Evolutionary conservation across 345 rosid genomes (phyloP).

Genomic region (Salix udensis): DNA sequence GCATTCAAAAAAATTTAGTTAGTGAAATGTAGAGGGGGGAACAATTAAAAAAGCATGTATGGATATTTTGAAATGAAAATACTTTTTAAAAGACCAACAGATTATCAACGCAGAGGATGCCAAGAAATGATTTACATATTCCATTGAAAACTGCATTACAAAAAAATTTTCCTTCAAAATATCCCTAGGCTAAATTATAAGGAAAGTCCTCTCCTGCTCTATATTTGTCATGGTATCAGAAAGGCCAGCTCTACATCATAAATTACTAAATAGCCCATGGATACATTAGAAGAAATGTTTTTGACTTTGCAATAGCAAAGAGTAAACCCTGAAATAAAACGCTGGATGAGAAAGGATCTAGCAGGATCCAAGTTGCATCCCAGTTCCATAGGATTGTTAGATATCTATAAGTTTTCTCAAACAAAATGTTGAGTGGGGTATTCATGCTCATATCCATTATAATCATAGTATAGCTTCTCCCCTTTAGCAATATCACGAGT

Average conservation of each 20-base stretch:
- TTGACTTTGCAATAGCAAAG: slow-evolving; percentile 26
- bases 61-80: neutral
- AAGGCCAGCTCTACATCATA: slow-evolving; percentile 28
- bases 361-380: slow-evolving; percentile 38
- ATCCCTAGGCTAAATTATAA: slow-evolving; percentile 18
- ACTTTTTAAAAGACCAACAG: neutral
- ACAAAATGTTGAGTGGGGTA: slow-evolving; percentile 91
- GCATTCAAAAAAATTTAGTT: neutral
- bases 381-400: slow-evolving; percentile 21
- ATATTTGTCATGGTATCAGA: slow-evolving; percentile 15
- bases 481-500: slow-evolving; percentile 78
- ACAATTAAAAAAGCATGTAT: neutral
- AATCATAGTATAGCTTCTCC: slow-evolving; percentile 91
- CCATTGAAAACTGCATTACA: slow-evolving; percentile 4
- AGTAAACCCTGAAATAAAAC: slow-evolving; percentile 15
- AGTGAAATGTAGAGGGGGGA: neutral
- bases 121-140: neutral
- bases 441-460: slow-evolving; percentile 88
- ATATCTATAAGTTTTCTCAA: slow-evolving; percentile 33
- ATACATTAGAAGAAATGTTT: slow-evolving; percentile 22
- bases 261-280: slow-evolving; percentile 24
- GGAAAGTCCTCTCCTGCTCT: slow-evolving; percentile 11
- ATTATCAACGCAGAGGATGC: neutral
- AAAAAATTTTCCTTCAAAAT: slow-evolving; percentile 11
- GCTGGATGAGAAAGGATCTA: slow-evolving; percentile 17